A percentile compares a stretch with the other conserved stretches of the same genome.
Conservation (phyloP, 306 rosid species). For the Prunus mira region DNA sequence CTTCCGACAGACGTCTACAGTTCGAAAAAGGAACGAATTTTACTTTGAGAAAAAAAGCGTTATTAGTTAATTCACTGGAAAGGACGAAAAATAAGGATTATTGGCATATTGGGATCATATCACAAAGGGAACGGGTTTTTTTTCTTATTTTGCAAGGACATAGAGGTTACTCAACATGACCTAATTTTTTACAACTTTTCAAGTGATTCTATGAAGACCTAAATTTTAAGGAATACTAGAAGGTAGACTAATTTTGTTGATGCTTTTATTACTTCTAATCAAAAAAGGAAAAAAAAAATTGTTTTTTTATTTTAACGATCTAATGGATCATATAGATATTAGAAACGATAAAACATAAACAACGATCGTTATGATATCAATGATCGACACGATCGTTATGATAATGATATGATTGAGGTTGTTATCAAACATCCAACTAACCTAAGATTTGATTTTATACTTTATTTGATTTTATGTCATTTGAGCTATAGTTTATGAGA, state of each 20-base stretch:
- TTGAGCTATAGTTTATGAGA: neutral
- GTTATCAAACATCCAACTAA: neutral
- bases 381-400: neutral
- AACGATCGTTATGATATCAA: too few relatives aligned
- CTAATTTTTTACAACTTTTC: neutral
- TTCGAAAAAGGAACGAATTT: conserved; percentile 33
- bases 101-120: neutral
- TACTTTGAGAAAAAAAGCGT: conserved; percentile 18
- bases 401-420: neutral
- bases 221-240: neutral
- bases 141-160: neutral
- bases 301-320: too few relatives aligned
- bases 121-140: neutral
- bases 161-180: conserved; percentile 8
- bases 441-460: too few relatives aligned
- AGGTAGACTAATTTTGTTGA: neutral
- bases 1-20: conserved; percentile 56
- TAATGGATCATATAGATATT: too few relatives aligned
- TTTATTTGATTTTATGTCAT: neutral
- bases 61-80: conserved; percentile 7
- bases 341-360: too few relatives aligned
- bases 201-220: neutral
- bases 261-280: neutral
- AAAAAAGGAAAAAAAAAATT: too few relatives aligned
- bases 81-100: neutral